Conservation (phyloP, 441 rosid species). For the Syzygium syzygioides region DNA sequence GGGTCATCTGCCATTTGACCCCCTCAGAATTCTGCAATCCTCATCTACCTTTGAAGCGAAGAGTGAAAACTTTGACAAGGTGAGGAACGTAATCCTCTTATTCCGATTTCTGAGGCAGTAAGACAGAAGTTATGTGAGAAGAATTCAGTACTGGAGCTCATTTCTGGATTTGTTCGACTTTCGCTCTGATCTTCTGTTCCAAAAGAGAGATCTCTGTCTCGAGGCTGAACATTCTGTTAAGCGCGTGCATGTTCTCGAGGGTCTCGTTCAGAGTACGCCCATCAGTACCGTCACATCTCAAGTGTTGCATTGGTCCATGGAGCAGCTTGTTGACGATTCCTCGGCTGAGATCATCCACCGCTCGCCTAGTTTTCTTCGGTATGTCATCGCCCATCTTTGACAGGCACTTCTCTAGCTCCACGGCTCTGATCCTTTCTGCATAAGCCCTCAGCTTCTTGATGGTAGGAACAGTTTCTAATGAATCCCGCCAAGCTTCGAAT, state of each 20-base stretch:
- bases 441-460: slow-evolving; percentile 88
- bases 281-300: slow-evolving; percentile 75
- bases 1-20: slow-evolving; percentile 18
- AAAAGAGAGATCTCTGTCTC: slow-evolving; percentile 67
- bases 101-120: slow-evolving; percentile 11
- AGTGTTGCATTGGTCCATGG: slow-evolving; percentile 97
- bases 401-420: slow-evolving; percentile 71
- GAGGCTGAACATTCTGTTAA: slow-evolving; percentile 86
- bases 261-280: slow-evolving; percentile 71
- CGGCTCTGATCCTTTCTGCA: slow-evolving; percentile 63
- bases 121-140: not conserved
- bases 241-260: slow-evolving; percentile 93
- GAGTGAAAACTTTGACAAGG: not conserved
- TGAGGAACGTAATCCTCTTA: slow-evolving; percentile 29
- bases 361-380: slow-evolving; percentile 72
- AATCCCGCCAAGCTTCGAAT: slow-evolving; percentile 95
- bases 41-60: slow-evolving; percentile 3
- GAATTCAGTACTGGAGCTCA: slow-evolving; percentile 12
- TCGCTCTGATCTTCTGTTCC: slow-evolving; percentile 79
- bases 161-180: slow-evolving; percentile 53
- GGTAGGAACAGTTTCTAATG: slow-evolving; percentile 89
- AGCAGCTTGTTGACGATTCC: slow-evolving; percentile 82
- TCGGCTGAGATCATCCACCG: slow-evolving; percentile 80
- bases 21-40: not conserved
- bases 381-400: slow-evolving; percentile 75